Percentiles rank a stretch among this genome's conserved stretches.
These are phyloP conservation scores for Cystofilobasidium ferigula DNA, from an alignment of 768 basidiomycete species.

Conservation along the genomic window DNA sequence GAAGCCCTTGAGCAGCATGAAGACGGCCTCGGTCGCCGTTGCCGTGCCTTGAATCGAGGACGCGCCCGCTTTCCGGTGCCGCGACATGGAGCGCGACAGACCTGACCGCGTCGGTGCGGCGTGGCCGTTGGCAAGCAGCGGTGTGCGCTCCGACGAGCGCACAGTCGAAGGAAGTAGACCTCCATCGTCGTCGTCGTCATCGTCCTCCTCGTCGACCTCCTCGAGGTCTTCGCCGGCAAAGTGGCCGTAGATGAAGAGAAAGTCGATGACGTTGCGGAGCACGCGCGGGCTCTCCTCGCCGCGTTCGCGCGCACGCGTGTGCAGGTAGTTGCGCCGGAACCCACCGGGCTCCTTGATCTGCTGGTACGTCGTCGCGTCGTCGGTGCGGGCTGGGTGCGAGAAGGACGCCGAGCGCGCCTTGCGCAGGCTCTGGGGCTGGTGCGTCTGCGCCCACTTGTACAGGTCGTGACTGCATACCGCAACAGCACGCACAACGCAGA, in stretches of 20 bases:
- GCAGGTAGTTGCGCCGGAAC: conserved; percentile 78
- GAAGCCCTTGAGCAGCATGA: conserved; percentile 26
- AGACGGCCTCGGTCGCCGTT: conserved; percentile 21
- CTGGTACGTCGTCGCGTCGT: conserved; percentile 63
- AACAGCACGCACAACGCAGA: too few species aligned
- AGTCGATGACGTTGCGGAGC: conserved; percentile 80
- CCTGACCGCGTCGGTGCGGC: not conserved
- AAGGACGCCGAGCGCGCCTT: conserved; percentile 55
- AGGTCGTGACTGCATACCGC: conserved; percentile 55
- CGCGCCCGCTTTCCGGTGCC: conserved; percentile 12
- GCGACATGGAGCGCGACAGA: conserved; percentile 14
- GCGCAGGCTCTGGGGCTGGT: conserved; percentile 28
- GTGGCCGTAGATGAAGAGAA: conserved; percentile 87
- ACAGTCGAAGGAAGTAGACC: not conserved
- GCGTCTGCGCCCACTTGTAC: conserved; percentile 85
- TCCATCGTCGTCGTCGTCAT: conserved; percentile 42
- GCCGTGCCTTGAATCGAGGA: conserved; percentile 19
- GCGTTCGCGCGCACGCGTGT: conserved; percentile 58
- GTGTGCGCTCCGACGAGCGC: conserved; percentile 31
- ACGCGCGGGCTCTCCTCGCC: conserved; percentile 50
- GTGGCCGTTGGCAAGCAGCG: conserved; percentile 28
- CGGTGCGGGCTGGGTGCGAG: conserved; percentile 39
- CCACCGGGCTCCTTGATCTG: conserved; percentile 94
- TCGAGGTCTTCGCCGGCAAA: conserved; percentile 88
- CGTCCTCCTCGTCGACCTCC: conserved; percentile 70